Evolutionary conservation across 2,329 filamentous ascomycete species (phyloP), one percentile per base, ranked within the genome.

Genomic region (Calonectria hawksworthii): DNA sequence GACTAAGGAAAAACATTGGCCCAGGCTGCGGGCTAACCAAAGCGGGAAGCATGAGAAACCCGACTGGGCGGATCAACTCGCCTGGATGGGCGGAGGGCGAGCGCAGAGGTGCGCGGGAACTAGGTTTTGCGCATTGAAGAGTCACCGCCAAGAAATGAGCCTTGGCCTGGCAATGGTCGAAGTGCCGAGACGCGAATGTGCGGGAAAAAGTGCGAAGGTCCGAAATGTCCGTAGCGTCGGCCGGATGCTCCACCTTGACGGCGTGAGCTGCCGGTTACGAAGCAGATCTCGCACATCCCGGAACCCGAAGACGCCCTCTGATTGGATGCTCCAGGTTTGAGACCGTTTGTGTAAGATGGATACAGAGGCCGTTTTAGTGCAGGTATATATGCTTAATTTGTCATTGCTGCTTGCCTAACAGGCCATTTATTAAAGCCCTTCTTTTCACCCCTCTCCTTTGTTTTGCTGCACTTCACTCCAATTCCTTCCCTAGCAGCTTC

Each of bases 201-300:
- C 56, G 56, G 21, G 30, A 47, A 14, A 63, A 41, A 28, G 56
- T 63, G 56, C 56, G 56, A 63, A 63, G 56, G 6, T 63, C 56
- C 56, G 56, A 23, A 63, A 28, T 18, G 56, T 63, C 56, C 56
- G 56, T 63, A 63, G 56, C 56, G 34, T 63, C 34, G 34, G 21
- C 23, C 2, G 13, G 38, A 32, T n/a, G 34, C 34, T 63, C 56
- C 56, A 63, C 56, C 16, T 18, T 41, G 23, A n/a, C 13, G 34
- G 11, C 14, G 10, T 4, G 23, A 28, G 16, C 36, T 61, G 56
- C 36, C n/a, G 56, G 56, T 38, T 38, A 26, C 4, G 21, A 23
- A 63, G 23, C 36, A 36, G 56, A 41, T 63, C 34, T 63, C 56
- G 56, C 56, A 41, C 56, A 63, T 63, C 36, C 23, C 56, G 56